Percentiles rank a stretch among this genome's conserved stretches.
phyloP scores from a whole-genome alignment of 2,329 filamentous ascomycete species.

The Verticillium klebahnii region DNA sequence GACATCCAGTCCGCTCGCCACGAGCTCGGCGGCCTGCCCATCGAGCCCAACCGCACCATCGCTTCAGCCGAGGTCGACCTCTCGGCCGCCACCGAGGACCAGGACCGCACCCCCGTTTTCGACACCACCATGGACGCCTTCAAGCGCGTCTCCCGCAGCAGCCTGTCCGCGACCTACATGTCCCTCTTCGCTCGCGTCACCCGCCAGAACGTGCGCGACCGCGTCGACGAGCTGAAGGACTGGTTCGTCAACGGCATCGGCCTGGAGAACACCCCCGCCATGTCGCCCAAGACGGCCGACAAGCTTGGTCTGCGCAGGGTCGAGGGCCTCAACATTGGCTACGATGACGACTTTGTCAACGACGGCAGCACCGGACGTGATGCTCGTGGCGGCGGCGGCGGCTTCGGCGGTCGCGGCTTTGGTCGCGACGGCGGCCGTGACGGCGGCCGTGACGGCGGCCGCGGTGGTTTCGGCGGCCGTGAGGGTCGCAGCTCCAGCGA shows the following conservation, averaged over 20 bases:
- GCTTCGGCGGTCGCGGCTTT: slow-evolving; percentile 10
- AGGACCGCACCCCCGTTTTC: slow-evolving; percentile 25
- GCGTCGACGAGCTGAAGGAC: slow-evolving; percentile 49
- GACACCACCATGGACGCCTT: not conserved
- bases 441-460: slow-evolving; percentile 12
- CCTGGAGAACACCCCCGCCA: slow-evolving; percentile 26
- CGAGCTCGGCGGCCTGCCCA: slow-evolving; percentile 54
- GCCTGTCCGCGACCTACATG: slow-evolving; percentile 43
- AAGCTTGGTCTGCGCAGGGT: slow-evolving; percentile 26
- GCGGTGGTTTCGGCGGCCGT: slow-evolving; percentile 13
- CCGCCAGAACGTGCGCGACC: slow-evolving; percentile 28
- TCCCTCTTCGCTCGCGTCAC: slow-evolving; percentile 50
- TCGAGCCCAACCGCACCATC: slow-evolving; percentile 50
- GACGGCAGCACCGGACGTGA: slow-evolving; percentile 7
- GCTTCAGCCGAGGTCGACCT: slow-evolving; percentile 48
- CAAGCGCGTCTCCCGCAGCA: slow-evolving; percentile 22
- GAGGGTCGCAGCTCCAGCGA: slow-evolving; percentile 7
- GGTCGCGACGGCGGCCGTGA: slow-evolving; percentile 11
- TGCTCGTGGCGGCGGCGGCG: slow-evolving; percentile 5
- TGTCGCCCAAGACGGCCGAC: slow-evolving; percentile 15
- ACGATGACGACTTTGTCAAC: slow-evolving; percentile 5
- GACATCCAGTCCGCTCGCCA: slow-evolving; percentile 45
- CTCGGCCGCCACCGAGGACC: slow-evolving; percentile 18
- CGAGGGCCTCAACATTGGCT: slow-evolving; percentile 27
- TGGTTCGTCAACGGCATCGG: slow-evolving; percentile 49